These are phyloP conservation scores for Geranomyces michiganensis DNA, from an alignment of 192 early-diverging fungal species.

Conservation along the genomic window DNA sequence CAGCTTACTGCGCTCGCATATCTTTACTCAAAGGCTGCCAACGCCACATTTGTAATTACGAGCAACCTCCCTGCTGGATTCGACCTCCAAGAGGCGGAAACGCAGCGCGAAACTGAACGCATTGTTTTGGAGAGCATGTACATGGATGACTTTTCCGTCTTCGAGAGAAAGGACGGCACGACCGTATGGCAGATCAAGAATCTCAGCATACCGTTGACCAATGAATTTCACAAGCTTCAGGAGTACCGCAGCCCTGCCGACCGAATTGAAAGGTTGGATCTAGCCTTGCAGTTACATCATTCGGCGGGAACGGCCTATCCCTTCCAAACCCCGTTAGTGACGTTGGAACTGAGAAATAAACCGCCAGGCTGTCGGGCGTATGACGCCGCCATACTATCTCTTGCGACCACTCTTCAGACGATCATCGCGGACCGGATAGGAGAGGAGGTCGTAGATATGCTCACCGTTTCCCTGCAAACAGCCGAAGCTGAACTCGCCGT, in stretches of 20 bases:
- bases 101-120: conserved; percentile 11
- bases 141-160: conserved; percentile 6
- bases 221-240: background rate
- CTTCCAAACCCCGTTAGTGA: conserved; percentile 37
- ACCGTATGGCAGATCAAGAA: conserved; percentile 11
- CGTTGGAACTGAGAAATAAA: conserved; percentile 26
- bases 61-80: conserved; percentile 46
- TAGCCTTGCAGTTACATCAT: conserved; percentile 42
- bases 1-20: conserved; percentile 66
- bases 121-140: conserved; percentile 8
- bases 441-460: conserved; percentile 27
- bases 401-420: conserved; percentile 19
- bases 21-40: conserved; percentile 81
- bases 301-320: conserved; percentile 34
- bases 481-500: background rate
- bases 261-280: background rate
- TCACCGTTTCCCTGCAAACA: conserved; percentile 20
- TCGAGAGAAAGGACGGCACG: conserved; percentile 15
- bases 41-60: conserved; percentile 64
- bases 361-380: conserved; percentile 16
- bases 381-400: background rate
- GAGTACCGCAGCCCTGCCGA: background rate
- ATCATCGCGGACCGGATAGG: conserved; percentile 24
- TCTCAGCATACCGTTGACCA: background rate
- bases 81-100: conserved; percentile 59